phyloP scores from a whole-genome alignment of 2,329 filamentous ascomycete genomes.

The Pestalotiopsis fici region DNA sequence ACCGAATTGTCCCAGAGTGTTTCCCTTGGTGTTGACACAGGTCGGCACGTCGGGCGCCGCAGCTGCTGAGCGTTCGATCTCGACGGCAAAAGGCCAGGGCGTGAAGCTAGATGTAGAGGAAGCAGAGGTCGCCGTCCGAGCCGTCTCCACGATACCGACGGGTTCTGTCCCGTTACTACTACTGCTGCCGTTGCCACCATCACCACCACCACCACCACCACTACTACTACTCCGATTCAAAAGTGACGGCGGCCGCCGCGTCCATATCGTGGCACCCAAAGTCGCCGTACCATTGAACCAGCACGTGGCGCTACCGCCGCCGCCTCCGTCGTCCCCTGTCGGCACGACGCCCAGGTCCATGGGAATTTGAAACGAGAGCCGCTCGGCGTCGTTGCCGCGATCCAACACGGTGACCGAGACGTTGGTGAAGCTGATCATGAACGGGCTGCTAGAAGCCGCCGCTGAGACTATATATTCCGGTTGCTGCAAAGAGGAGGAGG shows the following conservation, averaged over 20 bases:
- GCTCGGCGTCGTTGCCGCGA: slow-evolving; percentile 47
- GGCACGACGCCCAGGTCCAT: slow-evolving; percentile 53
- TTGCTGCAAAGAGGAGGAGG: not conserved
- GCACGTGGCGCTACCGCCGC: slow-evolving; percentile 51
- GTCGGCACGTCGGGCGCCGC: slow-evolving; percentile 51
- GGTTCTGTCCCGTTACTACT: slow-evolving; percentile 14
- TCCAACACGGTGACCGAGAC: slow-evolving; percentile 16
- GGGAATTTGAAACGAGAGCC: slow-evolving; percentile 57
- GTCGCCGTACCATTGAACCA: slow-evolving; percentile 54
- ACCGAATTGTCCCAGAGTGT: slow-evolving; percentile 38
- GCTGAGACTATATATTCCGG: slow-evolving; percentile 53
- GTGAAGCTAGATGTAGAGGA: slow-evolving; percentile 35
- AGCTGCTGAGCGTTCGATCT: slow-evolving; percentile 52
- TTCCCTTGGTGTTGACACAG: slow-evolving; percentile 47
- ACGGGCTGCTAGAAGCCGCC: slow-evolving; percentile 55
- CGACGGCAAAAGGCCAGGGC: slow-evolving; percentile 60
- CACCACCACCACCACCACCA: too few species aligned
- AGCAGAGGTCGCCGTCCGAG: slow-evolving; percentile 21
- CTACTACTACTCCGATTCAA: too few species aligned
- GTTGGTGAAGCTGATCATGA: slow-evolving; percentile 53
- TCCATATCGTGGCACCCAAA: slow-evolving; percentile 62
- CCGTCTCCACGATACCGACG: slow-evolving; percentile 22
- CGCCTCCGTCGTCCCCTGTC: slow-evolving; percentile 45
- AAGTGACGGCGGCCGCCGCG: slow-evolving; percentile 29
- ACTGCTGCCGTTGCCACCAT: not conserved